Percentiles rank a stretch among this genome's conserved stretches.
Conservation (phyloP, 1,139 yeast genomes). For the Pichia norvegensis region DNA sequence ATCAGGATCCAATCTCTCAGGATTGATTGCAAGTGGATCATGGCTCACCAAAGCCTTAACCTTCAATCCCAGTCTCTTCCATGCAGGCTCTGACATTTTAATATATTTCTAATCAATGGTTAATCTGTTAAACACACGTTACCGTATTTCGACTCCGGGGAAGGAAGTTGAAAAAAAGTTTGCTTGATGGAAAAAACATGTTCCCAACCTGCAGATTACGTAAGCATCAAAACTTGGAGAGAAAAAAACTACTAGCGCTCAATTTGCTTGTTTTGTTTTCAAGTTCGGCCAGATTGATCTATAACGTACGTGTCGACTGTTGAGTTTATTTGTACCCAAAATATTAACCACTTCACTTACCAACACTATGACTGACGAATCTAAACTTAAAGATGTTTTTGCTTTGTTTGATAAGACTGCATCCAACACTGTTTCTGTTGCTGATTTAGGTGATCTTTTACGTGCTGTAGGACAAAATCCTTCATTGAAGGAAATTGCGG, state of each 20-base stretch:
- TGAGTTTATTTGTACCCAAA: neutral
- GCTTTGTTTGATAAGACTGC: conserved; percentile 96
- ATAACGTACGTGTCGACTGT: neutral
- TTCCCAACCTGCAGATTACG: neutral
- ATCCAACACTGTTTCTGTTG: conserved; percentile 84
- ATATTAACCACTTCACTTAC: neutral
- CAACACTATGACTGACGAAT: conserved; percentile 16
- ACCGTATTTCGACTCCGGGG: neutral
- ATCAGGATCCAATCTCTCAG: conserved; percentile 4
- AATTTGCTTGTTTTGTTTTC: neutral
- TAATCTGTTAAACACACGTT: too few relatives aligned
- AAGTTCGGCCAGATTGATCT: neutral
- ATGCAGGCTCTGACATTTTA: conserved; percentile 58
- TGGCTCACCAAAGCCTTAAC: conserved; percentile 38
- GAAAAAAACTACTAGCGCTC: neutral
- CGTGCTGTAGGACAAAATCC: conserved; percentile 99
- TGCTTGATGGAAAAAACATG: neutral
- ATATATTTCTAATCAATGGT: neutral
- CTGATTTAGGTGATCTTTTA: conserved; percentile 83
- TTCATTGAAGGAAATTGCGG: conserved; percentile 79
- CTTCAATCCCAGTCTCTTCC: conserved; percentile 79
- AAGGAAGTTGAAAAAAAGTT: neutral
- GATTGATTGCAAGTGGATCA: conserved; percentile 36
- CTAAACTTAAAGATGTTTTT: conserved; percentile 82
- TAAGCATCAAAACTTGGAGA: too few relatives aligned